Base-by-base conservation (phyloP, 2,329 filamentous ascomycete genomes). In the Microsporum audouinii region DNA sequence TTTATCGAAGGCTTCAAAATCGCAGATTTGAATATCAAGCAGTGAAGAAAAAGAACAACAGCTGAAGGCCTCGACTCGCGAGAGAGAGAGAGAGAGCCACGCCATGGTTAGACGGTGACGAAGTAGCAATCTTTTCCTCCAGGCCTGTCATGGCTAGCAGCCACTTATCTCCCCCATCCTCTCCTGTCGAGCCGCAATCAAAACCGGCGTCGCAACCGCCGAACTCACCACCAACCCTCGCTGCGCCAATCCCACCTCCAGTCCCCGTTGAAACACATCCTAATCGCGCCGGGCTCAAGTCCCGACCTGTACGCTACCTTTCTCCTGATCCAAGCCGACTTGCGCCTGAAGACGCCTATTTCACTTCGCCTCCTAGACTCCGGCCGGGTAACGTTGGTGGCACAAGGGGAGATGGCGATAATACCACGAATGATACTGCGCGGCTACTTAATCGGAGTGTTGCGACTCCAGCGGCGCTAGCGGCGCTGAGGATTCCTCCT, bases 271-370 rank as follows among this genome's bases (percentile, higher is more conserved):
- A 77, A 65, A 77, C 75, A 49, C 75, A 78, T 66, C 75, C 76
- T 5, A 75, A 76, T 64, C 75, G 75, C 62, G 69, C 69, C 57
- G 68, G 70, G 43, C 65, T 73, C 41, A 73, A 74, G 62, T 68
- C 73, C 64, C 64, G 51, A 23, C 53, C 53, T n/a, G 27, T 39
- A 69, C 71, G 63, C 67, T 70, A 23, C 68, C 69, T 34, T 69
- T 78, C 79, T 53, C 72, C 79, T 59, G 83, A 86, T 67, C 85
- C 86, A 34, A 86, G 82, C 58, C 86, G 85, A 64, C 84, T 95
- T 47, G 87, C 89, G 2, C 90, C 90, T 14, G 88, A 92, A 76
- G 90, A 95, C 82, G 90, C 89, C 60, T 89, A 89, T 74, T 81
- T 84, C 68, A 76, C 81, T 12, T 84, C 85, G 1, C 83, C 86